phyloP scores from a whole-genome alignment of 2,329 filamentous ascomycete genomes.

The Gaeumannomyces tritici region DNA sequence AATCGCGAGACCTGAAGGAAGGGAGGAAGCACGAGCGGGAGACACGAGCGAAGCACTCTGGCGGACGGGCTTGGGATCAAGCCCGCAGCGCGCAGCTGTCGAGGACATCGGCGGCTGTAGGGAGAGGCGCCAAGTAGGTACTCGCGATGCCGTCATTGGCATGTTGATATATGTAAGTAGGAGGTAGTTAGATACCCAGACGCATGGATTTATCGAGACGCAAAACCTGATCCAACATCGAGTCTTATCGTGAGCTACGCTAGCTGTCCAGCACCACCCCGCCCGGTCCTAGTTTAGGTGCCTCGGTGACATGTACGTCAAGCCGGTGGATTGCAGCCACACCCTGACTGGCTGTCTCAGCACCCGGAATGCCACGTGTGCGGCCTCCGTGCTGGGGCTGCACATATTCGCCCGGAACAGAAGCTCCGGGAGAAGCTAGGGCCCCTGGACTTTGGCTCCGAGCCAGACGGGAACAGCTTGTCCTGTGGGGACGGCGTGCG shows the following conservation, averaged over 20 bases:
- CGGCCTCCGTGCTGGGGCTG: not conserved
- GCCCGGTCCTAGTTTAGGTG: no score
- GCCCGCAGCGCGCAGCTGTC: slow-evolving; percentile 48
- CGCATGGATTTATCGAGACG: not conserved
- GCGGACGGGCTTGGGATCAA: slow-evolving; percentile 50
- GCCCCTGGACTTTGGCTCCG: not conserved
- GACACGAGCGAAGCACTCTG: slow-evolving; percentile 35
- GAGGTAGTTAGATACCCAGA: not conserved
- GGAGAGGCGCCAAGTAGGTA: slow-evolving; percentile 42
- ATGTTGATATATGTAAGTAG: not conserved
- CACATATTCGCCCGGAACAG: not conserved
- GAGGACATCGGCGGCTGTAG: slow-evolving; percentile 40
- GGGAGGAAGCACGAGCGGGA: slow-evolving; percentile 52
- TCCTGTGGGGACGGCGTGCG: not conserved
- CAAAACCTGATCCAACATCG: not conserved
- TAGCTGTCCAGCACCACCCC: no score
- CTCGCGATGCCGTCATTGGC: not conserved
- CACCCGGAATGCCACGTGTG: not conserved
- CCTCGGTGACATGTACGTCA: not conserved
- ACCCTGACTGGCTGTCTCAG: not conserved
- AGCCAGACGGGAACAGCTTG: not conserved
- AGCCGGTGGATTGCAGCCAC: not conserved
- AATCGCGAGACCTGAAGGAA: slow-evolving; percentile 62
- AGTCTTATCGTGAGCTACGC: not conserved
- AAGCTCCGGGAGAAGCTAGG: not conserved